Evolutionary conservation across 176 grass and related monocot species (phyloP).

Genomic region (Cenchrus fungigraminus): DNA sequence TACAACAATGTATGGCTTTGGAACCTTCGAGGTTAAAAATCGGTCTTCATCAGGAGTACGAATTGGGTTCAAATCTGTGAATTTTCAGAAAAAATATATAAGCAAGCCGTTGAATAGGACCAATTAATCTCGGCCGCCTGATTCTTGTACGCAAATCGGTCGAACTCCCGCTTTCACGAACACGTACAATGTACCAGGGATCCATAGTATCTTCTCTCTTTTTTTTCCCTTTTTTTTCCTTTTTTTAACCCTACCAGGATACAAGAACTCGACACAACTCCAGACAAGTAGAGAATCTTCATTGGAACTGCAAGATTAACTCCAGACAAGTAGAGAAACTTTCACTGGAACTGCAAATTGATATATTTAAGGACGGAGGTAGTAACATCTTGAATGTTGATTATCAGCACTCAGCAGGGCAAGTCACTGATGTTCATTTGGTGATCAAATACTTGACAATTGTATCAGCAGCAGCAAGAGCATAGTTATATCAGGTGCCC

Average conservation of each 20-base stretch:
- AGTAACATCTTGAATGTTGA: too few species aligned
- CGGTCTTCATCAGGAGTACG: neutral
- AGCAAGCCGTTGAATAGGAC: neutral
- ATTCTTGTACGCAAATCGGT: neutral
- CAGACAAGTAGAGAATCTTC: neutral
- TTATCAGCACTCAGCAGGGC: too few species aligned
- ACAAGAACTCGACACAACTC: neutral
- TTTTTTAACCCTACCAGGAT: too few species aligned
- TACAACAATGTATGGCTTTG: neutral
- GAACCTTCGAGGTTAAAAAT: neutral
- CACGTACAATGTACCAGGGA: neutral
- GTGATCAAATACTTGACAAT: neutral
- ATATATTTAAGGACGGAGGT: too few species aligned
- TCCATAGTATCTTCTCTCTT: too few species aligned
- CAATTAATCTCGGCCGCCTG: neutral
- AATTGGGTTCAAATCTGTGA: neutral
- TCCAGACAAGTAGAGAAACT: too few species aligned
- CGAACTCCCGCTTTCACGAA: neutral
- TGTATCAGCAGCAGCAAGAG: neutral
- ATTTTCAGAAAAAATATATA: neutral
- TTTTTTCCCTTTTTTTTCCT: too few species aligned
- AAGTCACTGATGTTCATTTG: neutral
- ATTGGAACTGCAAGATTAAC: too few species aligned
- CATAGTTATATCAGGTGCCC: neutral
- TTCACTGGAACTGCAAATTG: too few species aligned